Evolutionary conservation across 139 green algal species (phyloP), one percentile per base, ranked within the genome.

Genomic region (Monoraphidium neglectum): DNA sequence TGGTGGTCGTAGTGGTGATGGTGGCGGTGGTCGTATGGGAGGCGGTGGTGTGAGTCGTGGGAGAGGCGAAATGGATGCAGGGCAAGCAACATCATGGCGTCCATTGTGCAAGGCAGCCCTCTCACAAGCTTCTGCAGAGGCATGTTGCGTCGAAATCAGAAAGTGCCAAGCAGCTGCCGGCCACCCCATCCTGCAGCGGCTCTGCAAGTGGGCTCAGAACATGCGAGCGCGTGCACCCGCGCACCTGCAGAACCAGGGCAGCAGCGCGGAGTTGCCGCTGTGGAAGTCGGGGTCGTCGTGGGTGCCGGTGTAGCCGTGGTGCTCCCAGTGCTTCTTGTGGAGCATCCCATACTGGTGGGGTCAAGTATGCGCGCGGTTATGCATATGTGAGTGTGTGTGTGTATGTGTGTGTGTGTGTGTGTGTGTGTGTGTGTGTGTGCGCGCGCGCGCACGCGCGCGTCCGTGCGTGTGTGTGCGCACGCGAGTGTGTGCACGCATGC

Each of bases 241-340:
- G 24, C 51, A 66, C 74, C 70, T 57, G 5, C 2, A 46, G 53
- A 82, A 88, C 83, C 83, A 88, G 0, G 70, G 8, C 37, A 77
- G 35, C 33, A 85, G 4, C 53, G 68, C 56, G 6, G 78, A 71
- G 76, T 88, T 85, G 66, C 83, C 83, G 0, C 53, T 47, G 56
- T 80, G 75, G 75, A 75, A 80, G 66, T 80, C 75, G 18, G 75
- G 75, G 66, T 80, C 75, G 26, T 70, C 36, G 28, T 37, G n/a
- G 0, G 36, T 37, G 21, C 83, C 83, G 5, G 83, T 88, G 68
- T 80, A 62, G 79, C 83, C 83, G 72, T 88, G 83, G 59, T 88
- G 83, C 72, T 85, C 83, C 83, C 83, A 87, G 77, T 88, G 83
- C 76, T 79, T 79, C 24, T 26, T 43, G 51, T 79, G 73, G 15